Base-by-base conservation (phyloP, 345 rosid genomes). In the Moricandia arvensis region DNA sequence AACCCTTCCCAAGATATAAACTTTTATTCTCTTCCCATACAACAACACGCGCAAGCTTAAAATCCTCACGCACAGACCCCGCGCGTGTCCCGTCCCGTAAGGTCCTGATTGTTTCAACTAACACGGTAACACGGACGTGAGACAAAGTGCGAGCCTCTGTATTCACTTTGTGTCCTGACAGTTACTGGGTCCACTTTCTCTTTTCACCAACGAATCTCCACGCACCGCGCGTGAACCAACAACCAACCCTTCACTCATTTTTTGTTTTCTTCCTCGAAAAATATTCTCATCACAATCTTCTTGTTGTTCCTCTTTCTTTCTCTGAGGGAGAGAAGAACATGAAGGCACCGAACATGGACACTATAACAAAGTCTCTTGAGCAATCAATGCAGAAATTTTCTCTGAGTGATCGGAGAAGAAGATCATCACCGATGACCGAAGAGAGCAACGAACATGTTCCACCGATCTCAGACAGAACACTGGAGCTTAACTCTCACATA, bases 401-500 rank as follows among this genome's bases (percentile, higher is more conserved):
- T 15, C 79, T 95, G 7, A 62, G 7, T 68, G 78, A 79, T 72
- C 89, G 76, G 68, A 80, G 63, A 69, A 77, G 74, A 33, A 78
- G 80, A 30, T 85, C 77, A 43, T 85, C 94, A 8, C 77, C 88
- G 7, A 83, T 78, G 71, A 78, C 86, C 3, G 88, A 83, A 17
- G 85, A 75, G 75, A 73, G 12, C 45, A 47, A 74, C 43, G 74
- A 79, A 59, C 81, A 83, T 38, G 74, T 8, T 51, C 45, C 64
- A 63, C 86, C 64, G 63, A 72, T 45, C 69, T 68, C 82, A 33
- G 95, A 90, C 57, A 60, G 87, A 54, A 72, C 89, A 62, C 80
- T 95, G 75, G 97, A 95, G 85, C 93, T 95, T 79, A 90, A 95
- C 85, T 92, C 97, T 49, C 84, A 88, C 68, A n/a, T 89, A 67